Evolutionary conservation across 106 monocot species (phyloP).

Genomic region (Dendrobium catenatum): DNA sequence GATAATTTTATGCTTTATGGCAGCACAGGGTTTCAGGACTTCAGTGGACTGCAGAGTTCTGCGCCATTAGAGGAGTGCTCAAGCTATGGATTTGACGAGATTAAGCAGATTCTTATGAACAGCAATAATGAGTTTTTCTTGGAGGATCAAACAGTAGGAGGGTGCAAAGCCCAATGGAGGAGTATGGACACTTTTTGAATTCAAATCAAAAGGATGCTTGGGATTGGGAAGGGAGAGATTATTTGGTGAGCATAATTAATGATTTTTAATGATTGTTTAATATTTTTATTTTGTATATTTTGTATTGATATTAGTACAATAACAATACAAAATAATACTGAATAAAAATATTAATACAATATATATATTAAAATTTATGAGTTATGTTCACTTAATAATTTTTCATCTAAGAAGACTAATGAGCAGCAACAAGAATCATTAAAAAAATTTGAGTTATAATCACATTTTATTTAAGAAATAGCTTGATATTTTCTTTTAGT

Average conservation of each 20-base stretch:
- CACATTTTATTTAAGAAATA: background rate
- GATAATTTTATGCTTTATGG: background rate
- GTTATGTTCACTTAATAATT: background rate
- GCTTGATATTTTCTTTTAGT: background rate
- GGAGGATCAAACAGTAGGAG: background rate
- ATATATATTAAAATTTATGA: background rate
- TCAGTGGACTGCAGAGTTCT: background rate
- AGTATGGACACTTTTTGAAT: background rate
- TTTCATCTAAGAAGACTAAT: background rate
- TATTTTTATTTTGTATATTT: slow-evolving; percentile 4
- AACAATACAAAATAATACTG: slow-evolving; percentile 4
- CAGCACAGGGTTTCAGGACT: background rate
- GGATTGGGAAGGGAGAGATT: background rate
- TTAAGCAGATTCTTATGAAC: background rate
- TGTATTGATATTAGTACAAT: slow-evolving; percentile 2
- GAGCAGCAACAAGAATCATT: background rate
- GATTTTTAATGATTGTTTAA: background rate
- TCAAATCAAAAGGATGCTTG: background rate
- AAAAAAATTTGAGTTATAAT: background rate
- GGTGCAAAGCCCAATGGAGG: background rate
- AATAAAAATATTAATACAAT: background rate
- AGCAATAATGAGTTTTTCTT: background rate
- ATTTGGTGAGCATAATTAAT: background rate
- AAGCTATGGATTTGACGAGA: slow-evolving; percentile 3
- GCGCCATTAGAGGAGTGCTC: slow-evolving; percentile 3